Evolutionary conservation across 805 yeast species (phyloP).

Genomic region (Candida easanensis): DNA sequence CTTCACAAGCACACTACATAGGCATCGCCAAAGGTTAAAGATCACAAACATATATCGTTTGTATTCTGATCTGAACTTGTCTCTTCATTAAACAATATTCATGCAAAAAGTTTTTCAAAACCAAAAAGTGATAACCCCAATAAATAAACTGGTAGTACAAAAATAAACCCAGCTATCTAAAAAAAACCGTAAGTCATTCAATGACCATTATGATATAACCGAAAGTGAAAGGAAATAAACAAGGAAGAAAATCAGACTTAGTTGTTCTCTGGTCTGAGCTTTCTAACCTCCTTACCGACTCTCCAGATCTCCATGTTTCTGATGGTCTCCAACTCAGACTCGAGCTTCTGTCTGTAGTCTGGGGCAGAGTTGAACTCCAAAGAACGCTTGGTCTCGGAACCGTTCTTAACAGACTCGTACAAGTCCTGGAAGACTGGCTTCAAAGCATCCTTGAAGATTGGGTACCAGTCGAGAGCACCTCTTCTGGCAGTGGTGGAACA

Average conservation of each 20-base stretch:
- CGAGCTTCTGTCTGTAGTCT: constrained; percentile 96
- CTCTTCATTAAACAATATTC: constrained; percentile 40
- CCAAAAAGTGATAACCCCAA: constrained; percentile 15
- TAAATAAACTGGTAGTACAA: constrained; percentile 19
- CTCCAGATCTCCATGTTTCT: constrained; percentile 99
- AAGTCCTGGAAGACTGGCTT: constrained; percentile 97
- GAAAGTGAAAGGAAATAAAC: constrained; percentile 7
- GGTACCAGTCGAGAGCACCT: constrained; percentile 99
- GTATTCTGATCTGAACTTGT: constrained; percentile 30
- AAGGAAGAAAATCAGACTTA: constrained; percentile 36
- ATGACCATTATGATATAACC: constrained; percentile 26
- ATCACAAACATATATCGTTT: background rate
- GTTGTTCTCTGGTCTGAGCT: constrained; percentile 98
- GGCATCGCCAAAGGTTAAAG: background rate
- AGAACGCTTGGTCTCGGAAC: constrained; percentile 97
- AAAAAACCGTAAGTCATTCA: constrained; percentile 27
- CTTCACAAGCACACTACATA: background rate
- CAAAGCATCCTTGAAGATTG: constrained; percentile 96
- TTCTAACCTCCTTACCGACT: constrained; percentile 99
- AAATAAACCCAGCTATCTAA: constrained; percentile 8
- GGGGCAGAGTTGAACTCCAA: constrained; percentile 97
- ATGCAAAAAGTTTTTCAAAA: constrained; percentile 26
- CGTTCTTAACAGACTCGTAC: constrained; percentile 92
- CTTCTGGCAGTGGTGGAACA: constrained; percentile 99
- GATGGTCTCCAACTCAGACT: constrained; percentile 87